Percentiles rank a stretch among this genome's conserved stretches.
These are phyloP conservation scores for Penicillium sp. DNA, from an alignment of 2,329 filamentous ascomycete genomes.

Conservation along the genomic window DNA sequence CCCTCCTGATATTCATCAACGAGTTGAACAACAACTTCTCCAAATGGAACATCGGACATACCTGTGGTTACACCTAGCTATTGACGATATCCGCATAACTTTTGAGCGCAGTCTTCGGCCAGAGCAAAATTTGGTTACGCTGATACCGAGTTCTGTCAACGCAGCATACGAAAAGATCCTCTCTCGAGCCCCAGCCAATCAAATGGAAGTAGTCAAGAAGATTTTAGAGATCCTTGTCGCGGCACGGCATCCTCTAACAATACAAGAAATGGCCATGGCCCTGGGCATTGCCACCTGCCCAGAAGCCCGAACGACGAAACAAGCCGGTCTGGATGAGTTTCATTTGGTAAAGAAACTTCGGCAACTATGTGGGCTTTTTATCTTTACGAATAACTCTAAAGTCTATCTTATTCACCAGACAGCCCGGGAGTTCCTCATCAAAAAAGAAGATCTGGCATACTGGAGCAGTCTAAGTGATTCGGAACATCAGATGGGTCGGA, in stretches of 20 bases:
- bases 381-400: slow-evolving; percentile 14
- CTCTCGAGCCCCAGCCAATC: not conserved
- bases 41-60: slow-evolving; percentile 21
- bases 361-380: slow-evolving; percentile 14
- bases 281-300: slow-evolving; percentile 6
- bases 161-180: slow-evolving; percentile 18
- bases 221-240: slow-evolving; percentile 15
- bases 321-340: not conserved
- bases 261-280: slow-evolving; percentile 12
- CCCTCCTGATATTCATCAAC: not conserved
- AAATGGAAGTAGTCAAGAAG: slow-evolving; percentile 2
- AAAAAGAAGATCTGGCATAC: not conserved
- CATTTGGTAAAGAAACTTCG: slow-evolving; percentile 1
- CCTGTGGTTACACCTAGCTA: slow-evolving; percentile 21
- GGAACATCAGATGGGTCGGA: slow-evolving; percentile 5
- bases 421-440: slow-evolving; percentile 11
- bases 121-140: slow-evolving; percentile 1
- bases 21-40: slow-evolving; percentile 13
- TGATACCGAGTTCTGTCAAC: slow-evolving; percentile 14
- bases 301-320: not conserved
- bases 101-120: slow-evolving; percentile 9
- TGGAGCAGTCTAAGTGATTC: not conserved
- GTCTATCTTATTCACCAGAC: slow-evolving; percentile 21
- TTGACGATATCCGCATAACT: slow-evolving; percentile 10
- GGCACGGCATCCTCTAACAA: slow-evolving; percentile 15